phyloP scores from a whole-genome alignment of 176 grass and related monocot genomes.

The Eleusine coracana region DNA sequence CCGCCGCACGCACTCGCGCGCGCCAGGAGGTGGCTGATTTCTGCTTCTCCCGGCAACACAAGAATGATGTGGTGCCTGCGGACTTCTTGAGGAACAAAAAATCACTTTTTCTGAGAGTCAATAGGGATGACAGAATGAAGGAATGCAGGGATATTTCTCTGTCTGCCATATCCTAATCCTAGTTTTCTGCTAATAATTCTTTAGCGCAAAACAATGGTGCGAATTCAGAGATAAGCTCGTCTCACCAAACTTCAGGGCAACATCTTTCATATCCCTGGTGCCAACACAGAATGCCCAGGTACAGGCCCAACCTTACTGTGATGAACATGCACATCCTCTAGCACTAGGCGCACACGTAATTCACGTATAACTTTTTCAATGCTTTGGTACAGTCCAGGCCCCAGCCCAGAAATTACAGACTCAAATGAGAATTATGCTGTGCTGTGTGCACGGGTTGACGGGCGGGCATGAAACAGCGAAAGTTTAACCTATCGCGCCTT shows the following conservation, averaged over 20 bases:
- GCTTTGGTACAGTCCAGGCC: slow-evolving; percentile 22
- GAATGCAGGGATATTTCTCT: neutral
- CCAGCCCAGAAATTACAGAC: slow-evolving; percentile 11
- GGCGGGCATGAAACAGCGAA: slow-evolving; percentile 22
- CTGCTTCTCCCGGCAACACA: neutral
- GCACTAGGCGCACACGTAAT: slow-evolving; percentile 6
- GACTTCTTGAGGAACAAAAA: neutral
- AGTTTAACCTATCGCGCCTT: slow-evolving; percentile 39
- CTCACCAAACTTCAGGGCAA: slow-evolving; percentile 21
- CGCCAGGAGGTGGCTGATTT: slow-evolving; percentile 4
- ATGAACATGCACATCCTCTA: neutral
- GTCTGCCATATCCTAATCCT: neutral
- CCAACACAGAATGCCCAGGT: slow-evolving; percentile 19
- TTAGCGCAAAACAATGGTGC: neutral
- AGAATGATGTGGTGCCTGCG: neutral
- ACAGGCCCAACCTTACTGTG: slow-evolving; percentile 31
- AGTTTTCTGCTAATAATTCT: neutral
- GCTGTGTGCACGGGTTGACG: slow-evolving; percentile 5
- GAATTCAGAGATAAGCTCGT: neutral
- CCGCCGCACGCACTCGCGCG: slow-evolving; percentile 33
- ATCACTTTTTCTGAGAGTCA: neutral
- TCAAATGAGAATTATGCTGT: slow-evolving; percentile 22
- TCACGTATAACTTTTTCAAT: slow-evolving; percentile 25
- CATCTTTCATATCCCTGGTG: slow-evolving; percentile 5
- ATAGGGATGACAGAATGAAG: neutral